Percentiles rank a stretch among this genome's conserved stretches.
Evolutionary conservation across 148 eudicot genomes (phyloP).

Genomic region (Fagopyrum esculentum): DNA sequence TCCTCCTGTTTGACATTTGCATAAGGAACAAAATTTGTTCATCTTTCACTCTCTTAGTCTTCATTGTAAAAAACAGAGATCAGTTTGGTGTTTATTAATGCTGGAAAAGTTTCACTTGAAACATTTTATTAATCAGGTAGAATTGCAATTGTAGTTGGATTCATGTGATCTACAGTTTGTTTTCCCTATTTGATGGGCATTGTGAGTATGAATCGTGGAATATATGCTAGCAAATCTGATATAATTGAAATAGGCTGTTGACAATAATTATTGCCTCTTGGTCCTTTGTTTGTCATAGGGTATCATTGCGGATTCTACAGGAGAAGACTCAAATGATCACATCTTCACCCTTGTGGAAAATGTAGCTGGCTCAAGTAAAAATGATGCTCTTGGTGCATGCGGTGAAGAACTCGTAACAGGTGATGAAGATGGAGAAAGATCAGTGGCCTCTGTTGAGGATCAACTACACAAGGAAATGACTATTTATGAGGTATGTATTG

Average conservation of each 20-base stretch:
- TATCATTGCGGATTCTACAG: conserved; percentile 56
- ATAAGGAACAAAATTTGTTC: background rate
- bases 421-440: conserved; percentile 77
- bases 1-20: background rate
- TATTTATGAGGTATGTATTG: conserved; percentile 69
- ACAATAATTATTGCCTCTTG: background rate
- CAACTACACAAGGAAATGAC: conserved; percentile 93
- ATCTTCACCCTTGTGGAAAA: conserved; percentile 65
- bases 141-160: background rate
- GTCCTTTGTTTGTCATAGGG: conserved; percentile 42
- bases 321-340: conserved; percentile 48
- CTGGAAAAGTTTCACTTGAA: background rate
- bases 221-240: background rate
- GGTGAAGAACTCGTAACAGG: conserved; percentile 71
- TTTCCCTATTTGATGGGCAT: background rate
- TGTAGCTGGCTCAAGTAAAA: conserved; percentile 38
- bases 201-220: background rate
- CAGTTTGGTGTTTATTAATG: background rate
- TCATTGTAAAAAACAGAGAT: background rate
- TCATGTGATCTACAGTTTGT: background rate
- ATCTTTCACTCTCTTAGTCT: background rate
- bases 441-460: conserved; percentile 91
- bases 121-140: background rate
- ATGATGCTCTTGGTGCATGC: conserved; percentile 34
- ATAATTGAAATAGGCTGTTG: background rate